Base-by-base conservation (phyloP, 345 rosid species). In the Eucalyptus regnans region DNA sequence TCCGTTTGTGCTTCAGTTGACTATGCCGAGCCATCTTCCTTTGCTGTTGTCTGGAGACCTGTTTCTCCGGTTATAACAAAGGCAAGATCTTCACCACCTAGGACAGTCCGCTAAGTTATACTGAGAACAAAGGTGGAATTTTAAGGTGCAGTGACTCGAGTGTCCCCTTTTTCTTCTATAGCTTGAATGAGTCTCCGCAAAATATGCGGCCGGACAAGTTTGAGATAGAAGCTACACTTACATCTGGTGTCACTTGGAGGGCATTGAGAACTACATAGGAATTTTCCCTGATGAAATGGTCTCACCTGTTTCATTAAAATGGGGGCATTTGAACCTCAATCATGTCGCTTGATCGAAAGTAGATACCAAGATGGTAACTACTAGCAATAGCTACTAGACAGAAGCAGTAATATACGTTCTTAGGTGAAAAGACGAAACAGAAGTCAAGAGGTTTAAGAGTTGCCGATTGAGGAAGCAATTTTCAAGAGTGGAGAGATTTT, bases 71-170 rank as follows among this genome's bases (percentile, higher is more conserved):
- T 89, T 84, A 97, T 48, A 60, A 96, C 87, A 86, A 97, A 96
- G 52, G 98, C 96, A 88, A 97, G 76, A 51, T 98, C 98, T 89
- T 97, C 99, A 1, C 98, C 96, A 1, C 96, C 94, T 0, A 91
- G 92, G 71, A 9, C 7, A 7, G 95, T 94, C 86, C 37, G 88
- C 62, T 87, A 89, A 10, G 0, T 5, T 87, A 97, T 96, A 54
- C 91, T 94, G 22, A 96, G 87, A 2, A 91, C 93, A 87, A 97
- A 97, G 31, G 95, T 93, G 9, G 98, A 90, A 50, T 89, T 92
- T 90, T 95, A 96, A 71, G 91, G 62, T 31, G 97, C 92, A 7
- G 71, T 44, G 56, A 86, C 87, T 66, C 11, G 4, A 86, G 87
- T 31, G 23, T 33, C n/a, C 60, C 87, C 20, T 31, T 41, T 23